Base-by-base conservation (phyloP, 2,329 filamentous ascomycete species). In the Dryadomyces quercivorus region DNA sequence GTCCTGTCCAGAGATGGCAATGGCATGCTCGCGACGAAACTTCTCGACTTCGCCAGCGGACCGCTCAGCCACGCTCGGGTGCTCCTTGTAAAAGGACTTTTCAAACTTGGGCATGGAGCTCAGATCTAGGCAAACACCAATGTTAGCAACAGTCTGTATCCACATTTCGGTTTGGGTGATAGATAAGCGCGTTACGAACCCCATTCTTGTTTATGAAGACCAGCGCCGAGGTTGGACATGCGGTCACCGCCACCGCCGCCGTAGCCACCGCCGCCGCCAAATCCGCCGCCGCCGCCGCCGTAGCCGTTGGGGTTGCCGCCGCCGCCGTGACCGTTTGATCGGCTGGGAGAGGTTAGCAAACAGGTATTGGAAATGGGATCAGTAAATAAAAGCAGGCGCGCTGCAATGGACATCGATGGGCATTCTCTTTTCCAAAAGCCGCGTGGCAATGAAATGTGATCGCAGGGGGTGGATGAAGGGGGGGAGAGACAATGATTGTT, bases 61-160 rank as follows among this genome's bases (percentile, higher is more conserved):
- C 65, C 93, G 88, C 64, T 71, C 76, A 58, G 82, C 72, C 58
- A 98, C 92, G 57, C 82, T 81, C 36, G 85, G 78, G 67, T 93
- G 84, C 73, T 97, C 93, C 76, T 97, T 95, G 81, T 98, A 98
- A 75, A 98, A 98, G 9, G 88, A 91, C 75, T 98, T 98, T 70
- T 98, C 93, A 74, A 98, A 98, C 72, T 97, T 97, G 63, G 93
- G 92, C 48, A 98, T 67, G 7, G 84, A 70, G 65, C 70, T 76
- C 53, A 93, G 64, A 68, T 98, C 93, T 93, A 36, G 50, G 12
- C 5, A 21, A 36, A 43, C 2, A n/a, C 50, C 22, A 15, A 36
- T 42, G 49, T 51, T 20, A 51, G 50, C 10, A 57, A 49, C 20
- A 34, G 2, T 8, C 12, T 36, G 15, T 16, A 21, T 38, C 16